Evolutionary conservation across 768 basidiomycete genomes (phyloP).

Genomic region (Boletus insuetus): DNA sequence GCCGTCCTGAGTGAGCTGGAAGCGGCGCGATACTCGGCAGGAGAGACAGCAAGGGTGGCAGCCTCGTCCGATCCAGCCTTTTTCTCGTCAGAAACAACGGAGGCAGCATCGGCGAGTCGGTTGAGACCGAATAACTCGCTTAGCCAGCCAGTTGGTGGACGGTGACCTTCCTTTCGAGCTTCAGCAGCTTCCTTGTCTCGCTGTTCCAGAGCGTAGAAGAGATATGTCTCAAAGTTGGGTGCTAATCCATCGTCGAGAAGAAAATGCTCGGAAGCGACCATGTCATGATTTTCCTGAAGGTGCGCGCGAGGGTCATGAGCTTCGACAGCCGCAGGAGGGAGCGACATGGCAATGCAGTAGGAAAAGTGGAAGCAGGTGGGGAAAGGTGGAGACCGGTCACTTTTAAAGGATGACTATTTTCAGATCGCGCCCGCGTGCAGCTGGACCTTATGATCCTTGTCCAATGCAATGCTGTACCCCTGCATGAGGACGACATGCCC

Average conservation of each 20-base stretch:
- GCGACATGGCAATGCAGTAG: slow-evolving; percentile 15
- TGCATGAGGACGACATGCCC: background rate
- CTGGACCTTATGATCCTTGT: background rate
- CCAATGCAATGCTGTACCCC: background rate
- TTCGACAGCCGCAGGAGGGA: slow-evolving; percentile 16
- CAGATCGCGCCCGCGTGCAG: background rate
- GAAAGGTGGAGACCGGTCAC: background rate
- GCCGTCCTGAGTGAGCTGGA: slow-evolving; percentile 48
- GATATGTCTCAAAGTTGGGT: slow-evolving; percentile 33
- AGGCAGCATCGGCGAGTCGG: slow-evolving; percentile 26
- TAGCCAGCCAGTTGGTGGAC: slow-evolving; percentile 12
- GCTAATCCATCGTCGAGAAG: slow-evolving; percentile 19
- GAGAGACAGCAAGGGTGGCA: slow-evolving; percentile 23
- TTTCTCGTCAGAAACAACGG: slow-evolving; percentile 30
- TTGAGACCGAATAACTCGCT: slow-evolving; percentile 21
- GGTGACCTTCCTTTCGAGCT: slow-evolving; percentile 13
- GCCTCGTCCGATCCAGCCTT: slow-evolving; percentile 14
- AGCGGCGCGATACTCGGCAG: slow-evolving; percentile 37
- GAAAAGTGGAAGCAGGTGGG: background rate
- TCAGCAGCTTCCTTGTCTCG: slow-evolving; percentile 27
- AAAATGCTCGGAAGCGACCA: slow-evolving; percentile 10
- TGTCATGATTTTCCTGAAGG: background rate
- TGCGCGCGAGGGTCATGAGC: slow-evolving; percentile 18
- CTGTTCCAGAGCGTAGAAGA: slow-evolving; percentile 29
- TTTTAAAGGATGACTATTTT: slow-evolving; percentile 4